Evolutionary conservation across 768 basidiomycete species (phyloP).

Genomic region (Boletus rubroflammeus): DNA sequence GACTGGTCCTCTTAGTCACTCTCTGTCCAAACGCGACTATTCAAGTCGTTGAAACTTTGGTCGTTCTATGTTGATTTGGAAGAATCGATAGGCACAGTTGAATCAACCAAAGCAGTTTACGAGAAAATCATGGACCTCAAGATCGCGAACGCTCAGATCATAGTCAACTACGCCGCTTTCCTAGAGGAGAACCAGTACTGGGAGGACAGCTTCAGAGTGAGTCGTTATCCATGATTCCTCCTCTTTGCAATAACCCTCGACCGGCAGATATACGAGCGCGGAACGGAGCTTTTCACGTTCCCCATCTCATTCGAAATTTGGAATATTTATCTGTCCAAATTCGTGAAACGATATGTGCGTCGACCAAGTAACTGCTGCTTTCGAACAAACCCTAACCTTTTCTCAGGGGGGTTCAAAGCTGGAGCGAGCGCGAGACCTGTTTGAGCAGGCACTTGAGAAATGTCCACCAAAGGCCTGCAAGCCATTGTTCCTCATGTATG

Average conservation of each 20-base stretch:
- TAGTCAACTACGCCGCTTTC: constrained; percentile 96
- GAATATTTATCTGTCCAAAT: constrained; percentile 98
- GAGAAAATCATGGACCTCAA: constrained; percentile 95
- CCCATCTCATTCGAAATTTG: constrained; percentile 98
- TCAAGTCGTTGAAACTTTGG: constrained; percentile 98
- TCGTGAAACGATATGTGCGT: constrained; percentile 92
- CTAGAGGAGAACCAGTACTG: constrained; percentile 97
- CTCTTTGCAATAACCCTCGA: constrained; percentile 6
- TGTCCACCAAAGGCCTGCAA: constrained; percentile 95
- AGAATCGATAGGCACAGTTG: constrained; percentile 93
- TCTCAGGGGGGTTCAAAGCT: constrained; percentile 85
- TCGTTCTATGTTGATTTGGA: constrained; percentile 98
- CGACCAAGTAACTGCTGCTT: not conserved
- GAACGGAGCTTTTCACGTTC: constrained; percentile 96
- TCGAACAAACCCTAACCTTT: constrained; percentile 1
- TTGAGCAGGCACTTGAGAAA: constrained; percentile 96
- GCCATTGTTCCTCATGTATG: constrained; percentile 92
- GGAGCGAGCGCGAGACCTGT: constrained; percentile 94
- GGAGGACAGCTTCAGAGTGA: constrained; percentile 97
- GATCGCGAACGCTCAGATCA: constrained; percentile 97
- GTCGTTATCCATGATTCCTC: constrained; percentile 32
- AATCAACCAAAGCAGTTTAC: constrained; percentile 87
- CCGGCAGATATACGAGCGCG: constrained; percentile 85
- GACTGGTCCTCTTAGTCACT: constrained; percentile 51
- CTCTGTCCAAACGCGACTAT: constrained; percentile 82